Evolutionary conservation across 345 rosid species (phyloP).

Genomic region (Sisymbrium irio): DNA sequence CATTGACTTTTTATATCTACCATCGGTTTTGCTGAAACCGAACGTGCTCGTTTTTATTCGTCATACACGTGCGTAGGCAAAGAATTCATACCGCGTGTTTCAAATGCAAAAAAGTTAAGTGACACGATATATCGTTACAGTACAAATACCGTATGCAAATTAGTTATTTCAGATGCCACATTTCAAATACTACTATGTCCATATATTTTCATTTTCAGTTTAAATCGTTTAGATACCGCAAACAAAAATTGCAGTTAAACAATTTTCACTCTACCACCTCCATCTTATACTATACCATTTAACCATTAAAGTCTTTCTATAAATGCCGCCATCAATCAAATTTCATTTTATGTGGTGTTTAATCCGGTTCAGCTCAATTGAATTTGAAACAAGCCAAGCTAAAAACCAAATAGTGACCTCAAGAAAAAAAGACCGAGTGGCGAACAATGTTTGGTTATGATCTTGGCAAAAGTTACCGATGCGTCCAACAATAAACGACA

Average conservation of each 20-base stretch:
- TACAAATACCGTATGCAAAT: not conserved
- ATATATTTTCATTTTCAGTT: too few relatives aligned
- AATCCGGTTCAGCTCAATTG: not conserved
- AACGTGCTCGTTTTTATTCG: not conserved
- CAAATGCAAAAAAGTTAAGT: not conserved
- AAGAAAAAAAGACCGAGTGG: not conserved
- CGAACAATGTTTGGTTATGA: not conserved
- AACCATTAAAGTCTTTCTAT: too few relatives aligned
- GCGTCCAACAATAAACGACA: conserved; percentile 10
- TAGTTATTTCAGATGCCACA: not conserved
- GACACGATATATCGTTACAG: not conserved
- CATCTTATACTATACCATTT: not conserved
- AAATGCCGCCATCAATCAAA: too few relatives aligned
- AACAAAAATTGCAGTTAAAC: not conserved
- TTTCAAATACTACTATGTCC: too few relatives aligned
- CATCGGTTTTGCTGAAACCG: not conserved
- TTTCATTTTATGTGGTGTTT: not conserved
- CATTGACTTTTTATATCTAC: not conserved
- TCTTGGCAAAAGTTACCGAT: not conserved
- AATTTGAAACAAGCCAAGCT: too few relatives aligned
- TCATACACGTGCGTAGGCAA: not conserved
- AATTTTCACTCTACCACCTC: not conserved
- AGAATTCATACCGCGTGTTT: not conserved
- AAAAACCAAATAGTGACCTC: too few relatives aligned
- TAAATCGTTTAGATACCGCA: not conserved